A percentile compares a stretch with the other conserved stretches of the same genome.
These are phyloP conservation scores for Endogone sp. DNA, from an alignment of 192 early-diverging fungal genomes.

Conservation along the genomic window DNA sequence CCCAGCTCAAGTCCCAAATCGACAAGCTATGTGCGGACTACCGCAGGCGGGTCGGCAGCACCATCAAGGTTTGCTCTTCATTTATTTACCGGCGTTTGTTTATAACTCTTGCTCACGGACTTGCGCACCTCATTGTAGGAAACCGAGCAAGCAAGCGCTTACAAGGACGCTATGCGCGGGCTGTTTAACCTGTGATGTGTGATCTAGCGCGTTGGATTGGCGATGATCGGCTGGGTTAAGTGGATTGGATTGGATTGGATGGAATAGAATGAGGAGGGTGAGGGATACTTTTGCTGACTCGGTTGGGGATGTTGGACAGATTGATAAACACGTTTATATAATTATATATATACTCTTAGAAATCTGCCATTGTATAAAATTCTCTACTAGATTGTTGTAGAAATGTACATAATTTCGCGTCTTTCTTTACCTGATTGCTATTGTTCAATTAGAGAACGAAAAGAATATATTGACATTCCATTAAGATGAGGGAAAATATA, in stretches of 20 bases:
- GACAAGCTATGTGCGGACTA: background rate
- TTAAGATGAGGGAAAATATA: too few species aligned
- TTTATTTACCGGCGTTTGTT: background rate
- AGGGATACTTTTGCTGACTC: background rate
- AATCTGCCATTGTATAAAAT: too few species aligned
- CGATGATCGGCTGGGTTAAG: background rate
- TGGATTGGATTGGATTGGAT: background rate
- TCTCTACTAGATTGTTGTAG: too few species aligned
- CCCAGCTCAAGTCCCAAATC: background rate
- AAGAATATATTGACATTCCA: too few species aligned
- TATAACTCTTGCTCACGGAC: background rate
- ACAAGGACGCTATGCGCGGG: background rate
- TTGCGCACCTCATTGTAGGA: background rate
- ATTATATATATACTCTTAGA: too few species aligned
- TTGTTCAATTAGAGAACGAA: too few species aligned
- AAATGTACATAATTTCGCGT: too few species aligned
- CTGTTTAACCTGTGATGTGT: background rate
- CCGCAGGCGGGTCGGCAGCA: background rate
- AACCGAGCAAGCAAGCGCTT: background rate
- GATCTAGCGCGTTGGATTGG: background rate
- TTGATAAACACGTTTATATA: too few species aligned
- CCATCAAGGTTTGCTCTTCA: background rate
- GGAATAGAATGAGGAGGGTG: background rate
- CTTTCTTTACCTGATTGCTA: too few species aligned
- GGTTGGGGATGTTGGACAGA: background rate